These are phyloP conservation scores for Hirsutella thompsonii DNA, from an alignment of 2,329 filamentous ascomycete genomes.

Conservation along the genomic window DNA sequence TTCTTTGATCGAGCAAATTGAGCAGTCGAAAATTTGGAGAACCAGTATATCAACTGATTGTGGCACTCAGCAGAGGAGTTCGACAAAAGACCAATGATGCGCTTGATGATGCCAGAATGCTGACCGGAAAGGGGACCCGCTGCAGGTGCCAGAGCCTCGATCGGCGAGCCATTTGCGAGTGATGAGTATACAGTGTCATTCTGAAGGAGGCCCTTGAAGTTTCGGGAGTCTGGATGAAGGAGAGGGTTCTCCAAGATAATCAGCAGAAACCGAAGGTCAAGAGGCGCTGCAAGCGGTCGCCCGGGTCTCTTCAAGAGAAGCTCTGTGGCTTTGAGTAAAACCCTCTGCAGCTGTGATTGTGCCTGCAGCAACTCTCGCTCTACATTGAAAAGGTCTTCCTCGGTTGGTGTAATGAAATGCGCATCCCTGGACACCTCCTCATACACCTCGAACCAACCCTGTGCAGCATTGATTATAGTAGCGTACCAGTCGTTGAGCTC, in stretches of 20 bases:
- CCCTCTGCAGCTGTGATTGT: slow-evolving; percentile 55
- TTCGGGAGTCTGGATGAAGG: slow-evolving; percentile 35
- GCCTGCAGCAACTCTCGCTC: slow-evolving; percentile 39
- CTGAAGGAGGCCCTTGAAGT: slow-evolving; percentile 28
- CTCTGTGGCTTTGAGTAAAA: slow-evolving; percentile 67
- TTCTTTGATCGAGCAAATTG: slow-evolving; percentile 67
- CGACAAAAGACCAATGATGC: slow-evolving; percentile 67
- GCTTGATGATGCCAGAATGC: slow-evolving; percentile 75
- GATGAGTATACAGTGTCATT: slow-evolving; percentile 9
- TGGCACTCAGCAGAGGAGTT: slow-evolving; percentile 67
- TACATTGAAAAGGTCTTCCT: slow-evolving; percentile 26
- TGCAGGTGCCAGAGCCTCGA: slow-evolving; percentile 12
- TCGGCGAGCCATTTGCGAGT: slow-evolving; percentile 6
- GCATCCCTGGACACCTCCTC: slow-evolving; percentile 28
- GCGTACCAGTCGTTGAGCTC: slow-evolving; percentile 64
- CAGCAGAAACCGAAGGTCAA: slow-evolving; percentile 65
- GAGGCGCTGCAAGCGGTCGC: slow-evolving; percentile 50
- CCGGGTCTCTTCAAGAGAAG: slow-evolving; percentile 69
- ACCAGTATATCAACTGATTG: slow-evolving; percentile 65
- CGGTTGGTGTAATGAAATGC: slow-evolving; percentile 17
- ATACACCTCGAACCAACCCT: slow-evolving; percentile 50
- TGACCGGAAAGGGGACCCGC: slow-evolving; percentile 42
- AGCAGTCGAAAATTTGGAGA: slow-evolving; percentile 53
- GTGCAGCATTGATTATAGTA: slow-evolving; percentile 53
- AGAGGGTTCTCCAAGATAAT: slow-evolving; percentile 71